These are phyloP conservation scores for Leccinellum albellum DNA, from an alignment of 768 basidiomycete genomes.

Conservation along the genomic window DNA sequence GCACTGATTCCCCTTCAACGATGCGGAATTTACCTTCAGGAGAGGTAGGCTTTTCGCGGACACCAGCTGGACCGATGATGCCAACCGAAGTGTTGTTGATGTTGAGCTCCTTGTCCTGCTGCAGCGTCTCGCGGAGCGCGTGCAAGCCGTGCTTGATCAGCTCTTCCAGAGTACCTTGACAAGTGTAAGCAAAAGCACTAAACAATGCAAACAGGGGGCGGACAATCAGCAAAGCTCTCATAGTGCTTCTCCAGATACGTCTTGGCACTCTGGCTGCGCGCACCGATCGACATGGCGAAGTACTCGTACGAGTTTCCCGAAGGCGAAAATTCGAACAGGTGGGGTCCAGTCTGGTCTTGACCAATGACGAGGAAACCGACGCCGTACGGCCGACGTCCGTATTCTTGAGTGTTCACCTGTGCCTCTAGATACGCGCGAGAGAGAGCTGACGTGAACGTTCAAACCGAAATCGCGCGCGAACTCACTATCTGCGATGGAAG, in stretches of 20 bases:
- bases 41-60: slow-evolving; percentile 50
- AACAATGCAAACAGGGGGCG: slow-evolving; percentile 25
- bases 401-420: slow-evolving; percentile 98
- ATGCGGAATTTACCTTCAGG: slow-evolving; percentile 74
- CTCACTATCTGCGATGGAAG: slow-evolving; percentile 92
- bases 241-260: slow-evolving; percentile 97
- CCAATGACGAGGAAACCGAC: slow-evolving; percentile 98
- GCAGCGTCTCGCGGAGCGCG: slow-evolving; percentile 92
- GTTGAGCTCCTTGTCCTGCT: slow-evolving; percentile 96
- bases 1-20: slow-evolving; percentile 77
- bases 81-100: slow-evolving; percentile 93
- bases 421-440: slow-evolving; percentile 58
- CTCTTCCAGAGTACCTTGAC: slow-evolving; percentile 74
- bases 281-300: slow-evolving; percentile 97
- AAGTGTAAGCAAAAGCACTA: neutral
- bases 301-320: slow-evolving; percentile 98
- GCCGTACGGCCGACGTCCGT: slow-evolving; percentile 95
- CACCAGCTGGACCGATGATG: slow-evolving; percentile 74
- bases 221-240: slow-evolving; percentile 82
- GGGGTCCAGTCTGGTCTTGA: slow-evolving; percentile 93
- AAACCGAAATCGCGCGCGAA: slow-evolving; percentile 12
- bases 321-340: slow-evolving; percentile 97
- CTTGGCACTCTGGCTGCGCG: slow-evolving; percentile 96
- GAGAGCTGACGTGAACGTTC: slow-evolving; percentile 1
- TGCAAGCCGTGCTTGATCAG: slow-evolving; percentile 91